Percentiles rank a stretch among this genome's conserved stretches.
Evolutionary conservation across 352 stramenopile species (phyloP).

Genomic region (Peronospora destructor): DNA sequence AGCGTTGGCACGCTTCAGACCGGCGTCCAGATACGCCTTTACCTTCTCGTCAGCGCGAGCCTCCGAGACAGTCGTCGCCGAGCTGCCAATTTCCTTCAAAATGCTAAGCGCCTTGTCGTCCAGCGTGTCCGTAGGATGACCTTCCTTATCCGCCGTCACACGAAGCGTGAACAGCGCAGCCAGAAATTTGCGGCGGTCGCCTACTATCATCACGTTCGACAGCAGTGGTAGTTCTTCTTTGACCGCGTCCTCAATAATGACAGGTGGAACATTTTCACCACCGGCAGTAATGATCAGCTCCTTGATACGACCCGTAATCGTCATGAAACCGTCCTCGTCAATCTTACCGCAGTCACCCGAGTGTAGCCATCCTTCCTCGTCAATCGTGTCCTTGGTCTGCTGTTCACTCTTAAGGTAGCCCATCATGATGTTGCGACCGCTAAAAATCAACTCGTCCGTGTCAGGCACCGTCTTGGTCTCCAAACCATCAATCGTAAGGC

Average conservation of each 20-base stretch:
- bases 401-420: slow-evolving; percentile 80
- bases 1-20: slow-evolving; percentile 72
- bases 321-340: slow-evolving; percentile 89
- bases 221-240: slow-evolving; percentile 85
- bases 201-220: slow-evolving; percentile 90
- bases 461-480: slow-evolving; percentile 48
- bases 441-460: slow-evolving; percentile 72
- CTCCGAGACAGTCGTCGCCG: slow-evolving; percentile 60
- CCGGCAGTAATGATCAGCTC: slow-evolving; percentile 94
- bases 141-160: slow-evolving; percentile 74
- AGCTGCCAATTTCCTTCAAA: slow-evolving; percentile 55
- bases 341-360: slow-evolving; percentile 90
- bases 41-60: slow-evolving; percentile 71
- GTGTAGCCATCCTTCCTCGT: slow-evolving; percentile 90
- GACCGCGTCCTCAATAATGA: slow-evolving; percentile 88
- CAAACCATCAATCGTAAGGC: slow-evolving; percentile 65
- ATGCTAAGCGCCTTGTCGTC: slow-evolving; percentile 59
- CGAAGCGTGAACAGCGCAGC: slow-evolving; percentile 83
- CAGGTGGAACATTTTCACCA: slow-evolving; percentile 92
- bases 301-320: slow-evolving; percentile 94
- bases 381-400: slow-evolving; percentile 85
- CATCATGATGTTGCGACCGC: slow-evolving; percentile 86
- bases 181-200: slow-evolving; percentile 91
- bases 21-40: slow-evolving; percentile 61
- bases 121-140: slow-evolving; percentile 72